Evolutionary conservation across 805 yeast species (phyloP).

Genomic region (Candida peoriensis): DNA sequence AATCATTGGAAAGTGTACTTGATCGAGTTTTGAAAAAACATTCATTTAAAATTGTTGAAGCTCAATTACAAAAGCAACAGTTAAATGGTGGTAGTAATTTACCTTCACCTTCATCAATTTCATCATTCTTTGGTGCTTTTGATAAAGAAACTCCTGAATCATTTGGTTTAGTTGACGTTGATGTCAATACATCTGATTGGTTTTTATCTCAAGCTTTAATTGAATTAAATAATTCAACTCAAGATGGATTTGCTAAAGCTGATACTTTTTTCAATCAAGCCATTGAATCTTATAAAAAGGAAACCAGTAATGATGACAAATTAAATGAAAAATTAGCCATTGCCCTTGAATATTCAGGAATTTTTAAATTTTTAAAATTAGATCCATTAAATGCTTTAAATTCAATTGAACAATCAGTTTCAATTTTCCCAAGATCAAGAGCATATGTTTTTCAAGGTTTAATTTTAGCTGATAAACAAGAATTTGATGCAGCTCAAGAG

Average conservation of each 20-base stretch:
- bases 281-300: constrained; percentile 36
- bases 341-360: constrained; percentile 80
- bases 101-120: constrained; percentile 79
- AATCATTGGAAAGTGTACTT: constrained; percentile 70
- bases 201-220: constrained; percentile 62
- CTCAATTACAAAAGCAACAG: constrained; percentile 38
- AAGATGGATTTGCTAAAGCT: constrained; percentile 32
- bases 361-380: constrained; percentile 76
- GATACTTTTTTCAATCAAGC: constrained; percentile 51
- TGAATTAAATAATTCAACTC: constrained; percentile 41
- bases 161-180: constrained; percentile 41
- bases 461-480: constrained; percentile 76
- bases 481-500: constrained; percentile 58
- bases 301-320: constrained; percentile 20
- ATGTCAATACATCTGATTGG: constrained; percentile 54
- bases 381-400: constrained; percentile 61
- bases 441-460: constrained; percentile 79
- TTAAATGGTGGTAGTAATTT: constrained; percentile 32
- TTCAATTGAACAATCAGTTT: constrained; percentile 61
- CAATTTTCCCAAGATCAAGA: constrained; percentile 70
- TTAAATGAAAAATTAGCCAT: constrained; percentile 46
- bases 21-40: constrained; percentile 83
- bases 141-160: constrained; percentile 41
- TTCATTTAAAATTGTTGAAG: constrained; percentile 68
- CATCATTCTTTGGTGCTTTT: constrained; percentile 89